Percentiles rank a stretch among this genome's conserved stretches.
Conservation (phyloP, 805 yeast genomes). For the Wickerhamomyces sydowiorum region DNA sequence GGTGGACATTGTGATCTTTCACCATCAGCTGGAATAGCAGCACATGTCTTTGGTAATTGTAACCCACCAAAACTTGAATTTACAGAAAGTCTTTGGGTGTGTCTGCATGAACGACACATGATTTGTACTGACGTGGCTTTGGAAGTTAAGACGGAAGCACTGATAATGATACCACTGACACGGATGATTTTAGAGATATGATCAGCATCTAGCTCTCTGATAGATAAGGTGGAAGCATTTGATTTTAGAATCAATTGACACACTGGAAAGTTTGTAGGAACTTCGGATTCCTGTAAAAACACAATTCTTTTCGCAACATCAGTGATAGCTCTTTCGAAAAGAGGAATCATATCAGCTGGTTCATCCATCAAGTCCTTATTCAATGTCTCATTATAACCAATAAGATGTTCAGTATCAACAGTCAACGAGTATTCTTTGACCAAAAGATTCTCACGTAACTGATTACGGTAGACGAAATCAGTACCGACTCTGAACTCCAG, state of each 20-base stretch:
- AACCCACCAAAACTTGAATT: slow-evolving; percentile 67
- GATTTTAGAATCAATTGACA: slow-evolving; percentile 80
- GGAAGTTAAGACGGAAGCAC: slow-evolving; percentile 83
- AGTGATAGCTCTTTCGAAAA: slow-evolving; percentile 77
- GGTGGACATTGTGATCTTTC: slow-evolving; percentile 67
- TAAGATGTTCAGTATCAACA: slow-evolving; percentile 78
- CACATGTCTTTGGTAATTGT: slow-evolving; percentile 63
- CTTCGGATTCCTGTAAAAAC: slow-evolving; percentile 40
- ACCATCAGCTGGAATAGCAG: slow-evolving; percentile 47
- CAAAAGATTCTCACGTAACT: slow-evolving; percentile 78
- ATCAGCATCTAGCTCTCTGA: slow-evolving; percentile 80
- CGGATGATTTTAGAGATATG: slow-evolving; percentile 87
- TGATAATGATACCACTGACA: slow-evolving; percentile 88
- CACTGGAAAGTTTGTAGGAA: slow-evolving; percentile 57
- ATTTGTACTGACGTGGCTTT: slow-evolving; percentile 80
- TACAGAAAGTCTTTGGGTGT: slow-evolving; percentile 60
- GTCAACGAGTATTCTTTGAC: slow-evolving; percentile 66
- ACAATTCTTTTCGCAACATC: slow-evolving; percentile 73
- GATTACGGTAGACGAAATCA: slow-evolving; percentile 84
- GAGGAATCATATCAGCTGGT: slow-evolving; percentile 82
- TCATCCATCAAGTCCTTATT: slow-evolving; percentile 80
- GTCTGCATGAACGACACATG: slow-evolving; percentile 85
- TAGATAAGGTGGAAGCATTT: slow-evolving; percentile 62
- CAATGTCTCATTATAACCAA: slow-evolving; percentile 83
- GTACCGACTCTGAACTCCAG: slow-evolving; percentile 81